Conservation (phyloP, 768 basidiomycete genomes). For the Phanerochaete carnosa region DNA sequence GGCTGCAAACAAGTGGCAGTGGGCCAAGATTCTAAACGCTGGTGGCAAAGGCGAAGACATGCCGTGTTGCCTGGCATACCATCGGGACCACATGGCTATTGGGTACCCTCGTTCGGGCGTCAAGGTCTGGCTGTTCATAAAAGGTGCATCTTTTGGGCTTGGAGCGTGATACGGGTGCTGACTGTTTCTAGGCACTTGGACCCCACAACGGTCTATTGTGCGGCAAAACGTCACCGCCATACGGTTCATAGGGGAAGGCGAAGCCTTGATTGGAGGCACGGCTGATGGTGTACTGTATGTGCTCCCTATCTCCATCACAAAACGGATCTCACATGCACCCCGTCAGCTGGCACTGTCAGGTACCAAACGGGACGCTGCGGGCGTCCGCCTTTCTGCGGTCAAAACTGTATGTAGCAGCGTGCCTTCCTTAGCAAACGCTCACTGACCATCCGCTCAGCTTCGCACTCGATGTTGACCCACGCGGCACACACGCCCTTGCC, state of each 20-base stretch:
- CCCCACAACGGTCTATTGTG: slow-evolving; percentile 58
- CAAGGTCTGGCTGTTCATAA: slow-evolving; percentile 60
- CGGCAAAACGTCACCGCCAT: slow-evolving; percentile 64
- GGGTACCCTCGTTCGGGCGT: slow-evolving; percentile 57
- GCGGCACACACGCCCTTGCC: slow-evolving; percentile 50
- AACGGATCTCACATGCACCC: not conserved
- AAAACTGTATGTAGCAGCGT: slow-evolving; percentile 43
- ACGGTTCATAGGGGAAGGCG: slow-evolving; percentile 60
- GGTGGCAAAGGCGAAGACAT: slow-evolving; percentile 38
- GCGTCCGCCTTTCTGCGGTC: slow-evolving; percentile 57
- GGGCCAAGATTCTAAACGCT: slow-evolving; percentile 51
- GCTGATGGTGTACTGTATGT: slow-evolving; percentile 65
- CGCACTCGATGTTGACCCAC: slow-evolving; percentile 49
- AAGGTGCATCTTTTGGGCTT: slow-evolving; percentile 36
- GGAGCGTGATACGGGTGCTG: not conserved
- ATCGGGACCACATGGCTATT: slow-evolving; percentile 57
- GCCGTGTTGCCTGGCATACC: slow-evolving; percentile 50
- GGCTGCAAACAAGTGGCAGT: slow-evolving; percentile 53
- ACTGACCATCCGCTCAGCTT: slow-evolving; percentile 31
- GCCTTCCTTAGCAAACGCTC: not conserved
- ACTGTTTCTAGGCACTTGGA: slow-evolving; percentile 53
- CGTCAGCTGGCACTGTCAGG: slow-evolving; percentile 62
- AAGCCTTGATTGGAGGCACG: slow-evolving; percentile 64
- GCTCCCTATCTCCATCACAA: not conserved
- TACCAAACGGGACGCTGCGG: slow-evolving; percentile 63